Evolutionary conservation across 345 rosid species (phyloP).

Genomic region (Luvunga scandens): DNA sequence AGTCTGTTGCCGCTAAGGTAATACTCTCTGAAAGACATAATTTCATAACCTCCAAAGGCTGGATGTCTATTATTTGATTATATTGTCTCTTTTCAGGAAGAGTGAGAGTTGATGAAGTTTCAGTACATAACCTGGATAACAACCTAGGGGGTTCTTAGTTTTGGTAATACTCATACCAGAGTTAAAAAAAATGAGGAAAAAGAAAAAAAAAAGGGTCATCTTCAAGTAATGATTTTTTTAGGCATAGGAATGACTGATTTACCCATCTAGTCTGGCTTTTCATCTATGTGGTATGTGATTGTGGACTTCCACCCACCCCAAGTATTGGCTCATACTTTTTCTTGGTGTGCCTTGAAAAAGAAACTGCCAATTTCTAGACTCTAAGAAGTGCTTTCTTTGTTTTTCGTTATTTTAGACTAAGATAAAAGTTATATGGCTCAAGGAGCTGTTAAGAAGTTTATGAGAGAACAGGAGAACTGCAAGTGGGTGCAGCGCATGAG

Average conservation of each 20-base stretch:
- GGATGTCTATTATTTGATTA: background rate
- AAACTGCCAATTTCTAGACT: too few species aligned
- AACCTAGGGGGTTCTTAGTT: background rate
- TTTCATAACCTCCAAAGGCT: background rate
- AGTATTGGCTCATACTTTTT: background rate
- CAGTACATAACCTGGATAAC: background rate
- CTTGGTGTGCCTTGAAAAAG: background rate
- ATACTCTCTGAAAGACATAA: background rate
- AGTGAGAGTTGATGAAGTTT: background rate
- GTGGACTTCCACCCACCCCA: background rate
- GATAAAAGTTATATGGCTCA: background rate
- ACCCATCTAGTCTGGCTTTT: background rate
- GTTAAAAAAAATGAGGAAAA: background rate
- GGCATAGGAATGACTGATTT: background rate
- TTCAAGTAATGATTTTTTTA: background rate
- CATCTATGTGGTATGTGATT: background rate
- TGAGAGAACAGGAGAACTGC: background rate
- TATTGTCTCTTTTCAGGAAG: background rate
- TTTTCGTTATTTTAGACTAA: background rate
- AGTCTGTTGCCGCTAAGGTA: constrained; percentile 98
- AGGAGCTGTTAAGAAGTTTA: background rate
- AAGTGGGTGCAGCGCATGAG: background rate
- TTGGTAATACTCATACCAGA: background rate
- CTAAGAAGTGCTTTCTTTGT: too few species aligned
- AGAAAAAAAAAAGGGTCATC: too few species aligned